Evolutionary conservation across 202 grass and related monocot genomes (phyloP).

Genomic region (Panicum virgatum): DNA sequence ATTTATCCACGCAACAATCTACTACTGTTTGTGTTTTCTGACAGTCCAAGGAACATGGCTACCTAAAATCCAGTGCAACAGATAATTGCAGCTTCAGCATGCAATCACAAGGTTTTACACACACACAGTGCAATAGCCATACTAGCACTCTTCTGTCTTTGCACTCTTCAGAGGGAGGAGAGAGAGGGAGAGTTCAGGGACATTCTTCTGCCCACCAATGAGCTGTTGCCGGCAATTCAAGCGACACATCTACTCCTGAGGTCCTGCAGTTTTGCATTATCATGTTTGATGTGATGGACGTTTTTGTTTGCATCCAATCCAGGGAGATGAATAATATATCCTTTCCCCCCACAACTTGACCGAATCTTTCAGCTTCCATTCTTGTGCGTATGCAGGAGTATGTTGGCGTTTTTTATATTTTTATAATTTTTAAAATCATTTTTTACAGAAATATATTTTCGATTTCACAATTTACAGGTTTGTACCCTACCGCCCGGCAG

Average conservation of each 20-base stretch:
- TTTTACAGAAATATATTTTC: too few relatives aligned
- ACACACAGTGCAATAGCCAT: background rate
- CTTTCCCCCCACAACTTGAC: slow-evolving; percentile 25
- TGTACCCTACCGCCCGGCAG: too few relatives aligned
- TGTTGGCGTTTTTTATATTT: too few relatives aligned
- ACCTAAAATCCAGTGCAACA: background rate
- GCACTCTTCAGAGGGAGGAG: background rate
- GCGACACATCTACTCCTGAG: slow-evolving; percentile 41
- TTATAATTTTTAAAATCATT: too few relatives aligned
- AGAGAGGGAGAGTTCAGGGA: slow-evolving; percentile 24
- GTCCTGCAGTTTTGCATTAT: slow-evolving; percentile 1
- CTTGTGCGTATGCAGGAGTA: slow-evolving; percentile 44
- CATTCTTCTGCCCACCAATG: slow-evolving; percentile 43
- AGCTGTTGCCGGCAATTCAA: slow-evolving; percentile 47
- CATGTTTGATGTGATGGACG: slow-evolving; percentile 36
- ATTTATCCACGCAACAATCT: background rate
- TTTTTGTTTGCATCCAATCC: slow-evolving; percentile 39
- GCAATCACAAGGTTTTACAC: background rate
- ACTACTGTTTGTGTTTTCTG: background rate
- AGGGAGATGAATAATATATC: slow-evolving; percentile 29
- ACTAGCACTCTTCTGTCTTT: background rate
- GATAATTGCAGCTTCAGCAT: background rate
- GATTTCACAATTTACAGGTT: too few relatives aligned
- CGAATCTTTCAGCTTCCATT: slow-evolving; percentile 57
- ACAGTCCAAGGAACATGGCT: background rate